A percentile compares a stretch with the other conserved stretches of the same genome.
phyloP scores from a whole-genome alignment of 305 asterid species.

The Solanum hybrid region DNA sequence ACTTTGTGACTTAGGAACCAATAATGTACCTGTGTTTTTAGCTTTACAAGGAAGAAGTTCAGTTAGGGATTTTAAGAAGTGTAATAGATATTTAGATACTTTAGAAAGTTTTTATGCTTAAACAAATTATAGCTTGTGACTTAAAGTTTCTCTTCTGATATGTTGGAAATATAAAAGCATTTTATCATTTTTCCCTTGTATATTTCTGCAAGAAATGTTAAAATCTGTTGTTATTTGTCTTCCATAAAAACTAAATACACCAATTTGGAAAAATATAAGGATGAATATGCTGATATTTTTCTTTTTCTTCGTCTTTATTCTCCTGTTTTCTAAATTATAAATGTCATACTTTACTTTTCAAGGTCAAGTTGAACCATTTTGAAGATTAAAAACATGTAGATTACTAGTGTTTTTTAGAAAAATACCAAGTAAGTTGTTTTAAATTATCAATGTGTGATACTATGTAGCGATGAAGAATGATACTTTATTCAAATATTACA shows the following conservation, averaged over 20 bases:
- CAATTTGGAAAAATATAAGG: background rate
- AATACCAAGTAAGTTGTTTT: background rate
- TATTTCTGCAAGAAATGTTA: background rate
- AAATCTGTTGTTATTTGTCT: background rate
- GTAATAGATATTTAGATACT: background rate
- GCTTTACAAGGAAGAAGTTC: background rate
- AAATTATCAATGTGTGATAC: too few relatives aligned
- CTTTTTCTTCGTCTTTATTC: too few relatives aligned
- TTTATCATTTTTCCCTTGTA: background rate
- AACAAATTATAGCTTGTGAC: background rate
- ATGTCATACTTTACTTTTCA: too few relatives aligned
- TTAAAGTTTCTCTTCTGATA: background rate
- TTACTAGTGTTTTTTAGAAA: too few relatives aligned
- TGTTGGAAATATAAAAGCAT: background rate
- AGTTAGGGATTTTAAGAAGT: background rate
- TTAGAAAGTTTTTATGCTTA: background rate
- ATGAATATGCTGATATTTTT: too few relatives aligned
- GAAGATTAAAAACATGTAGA: too few relatives aligned
- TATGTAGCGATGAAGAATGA: background rate
- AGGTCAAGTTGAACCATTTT: too few relatives aligned
- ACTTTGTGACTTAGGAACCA: background rate
- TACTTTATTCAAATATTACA: too few relatives aligned
- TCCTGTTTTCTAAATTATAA: too few relatives aligned
- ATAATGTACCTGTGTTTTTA: background rate
- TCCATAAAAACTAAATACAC: background rate